Base-by-base conservation (phyloP, 176 grass and related monocot species). In the Metroxylon sagu region DNA sequence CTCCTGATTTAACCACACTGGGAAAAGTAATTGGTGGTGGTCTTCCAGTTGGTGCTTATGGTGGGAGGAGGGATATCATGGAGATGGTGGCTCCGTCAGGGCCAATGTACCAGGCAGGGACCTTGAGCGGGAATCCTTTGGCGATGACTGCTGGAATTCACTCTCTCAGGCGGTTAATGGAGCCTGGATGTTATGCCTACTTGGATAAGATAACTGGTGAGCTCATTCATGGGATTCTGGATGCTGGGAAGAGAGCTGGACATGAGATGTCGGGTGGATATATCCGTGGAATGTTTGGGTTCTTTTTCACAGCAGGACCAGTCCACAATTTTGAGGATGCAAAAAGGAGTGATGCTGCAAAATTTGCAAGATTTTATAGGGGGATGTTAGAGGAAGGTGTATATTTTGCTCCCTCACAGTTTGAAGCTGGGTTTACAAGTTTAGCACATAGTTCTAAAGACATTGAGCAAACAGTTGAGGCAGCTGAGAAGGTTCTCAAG, bases 81-180 rank as follows among this genome's bases (percentile, higher is more conserved):
- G 78, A 92, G 79, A 98, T 88, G 56, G 93, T 98, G 25, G 87
- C 93, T 55, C 93, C 93, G 51, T 81, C 87, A 43, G 93, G 93
- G 7, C 93, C 87, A 2, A 89, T 98, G 93, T 98, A 98, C 79
- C 93, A 98, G 62, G 93, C 93, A 50, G 93, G 93, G 72, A 98
- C 93, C 52, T 88, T 98, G 17, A 98, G 93, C 49, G 93, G 93
- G 70, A 98, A 98, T 23, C 93, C 93, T 48, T 81, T 98, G 70
- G 93, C 93, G 15, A 98, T 98, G 93, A 98, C 93, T 25, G 93
- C 93, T 55, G 93, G 87, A 68, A 98, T 98, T 6, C 81, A 98
- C 80, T 92, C 93, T 0, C 81, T 98, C n/a, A 81, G 76, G 72
- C 79, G 84, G 65, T 66, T 98, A 48, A 78, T 49, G 17, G 87